These are phyloP conservation scores for Chrysophaeum taylorii DNA, from an alignment of 352 stramenopile genomes.

Conservation along the genomic window DNA sequence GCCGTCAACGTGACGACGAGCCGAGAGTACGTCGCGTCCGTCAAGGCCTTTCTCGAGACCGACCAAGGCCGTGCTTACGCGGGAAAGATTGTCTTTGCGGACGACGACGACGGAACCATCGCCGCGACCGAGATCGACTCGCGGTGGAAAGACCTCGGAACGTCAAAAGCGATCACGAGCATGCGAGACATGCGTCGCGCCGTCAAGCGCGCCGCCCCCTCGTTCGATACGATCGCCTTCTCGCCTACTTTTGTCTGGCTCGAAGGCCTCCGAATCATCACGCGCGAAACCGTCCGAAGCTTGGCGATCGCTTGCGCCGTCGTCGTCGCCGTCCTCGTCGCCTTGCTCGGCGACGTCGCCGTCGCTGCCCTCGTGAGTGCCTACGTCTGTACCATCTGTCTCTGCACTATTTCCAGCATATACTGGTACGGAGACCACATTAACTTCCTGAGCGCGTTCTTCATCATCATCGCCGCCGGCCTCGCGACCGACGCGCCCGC, in stretches of 20 bases:
- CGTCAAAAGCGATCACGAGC: background rate
- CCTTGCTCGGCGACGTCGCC: background rate
- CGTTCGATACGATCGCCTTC: background rate
- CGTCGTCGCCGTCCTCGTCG: background rate
- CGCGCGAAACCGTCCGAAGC: background rate
- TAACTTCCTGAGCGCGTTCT: background rate
- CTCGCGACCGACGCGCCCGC: background rate
- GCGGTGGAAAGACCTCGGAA: background rate
- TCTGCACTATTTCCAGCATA: background rate
- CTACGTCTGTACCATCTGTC: background rate
- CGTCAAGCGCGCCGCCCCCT: background rate
- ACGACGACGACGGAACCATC: background rate
- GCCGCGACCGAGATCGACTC: background rate
- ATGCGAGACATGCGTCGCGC: background rate
- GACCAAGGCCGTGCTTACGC: background rate
- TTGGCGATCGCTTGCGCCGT: background rate
- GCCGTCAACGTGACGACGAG: background rate
- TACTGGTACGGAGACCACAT: background rate
- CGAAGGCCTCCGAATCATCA: background rate
- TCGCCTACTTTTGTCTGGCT: background rate
- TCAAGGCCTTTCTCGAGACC: background rate
- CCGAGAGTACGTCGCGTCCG: background rate
- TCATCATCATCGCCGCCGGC: slow-evolving; percentile 2
- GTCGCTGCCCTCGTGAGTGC: background rate
- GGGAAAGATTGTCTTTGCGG: background rate